Percentiles rank a stretch among this genome's conserved stretches.
phyloP scores from a whole-genome alignment of 768 basidiomycete genomes.

The Kwoniella sp. region DNA sequence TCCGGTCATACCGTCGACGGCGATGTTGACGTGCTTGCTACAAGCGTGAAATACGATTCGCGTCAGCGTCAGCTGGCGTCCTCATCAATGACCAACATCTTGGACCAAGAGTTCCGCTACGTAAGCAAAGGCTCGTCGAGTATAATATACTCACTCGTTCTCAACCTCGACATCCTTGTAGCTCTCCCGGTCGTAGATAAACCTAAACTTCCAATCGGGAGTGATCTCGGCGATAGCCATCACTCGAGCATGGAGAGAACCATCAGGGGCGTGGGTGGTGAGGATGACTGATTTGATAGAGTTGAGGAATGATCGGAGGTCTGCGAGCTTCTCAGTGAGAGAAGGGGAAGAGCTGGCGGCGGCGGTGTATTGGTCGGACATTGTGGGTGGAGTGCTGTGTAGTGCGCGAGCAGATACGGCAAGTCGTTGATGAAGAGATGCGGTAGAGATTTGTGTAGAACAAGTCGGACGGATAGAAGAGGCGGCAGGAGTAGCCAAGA shows the following conservation, averaged over 20 bases:
- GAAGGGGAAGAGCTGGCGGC: conserved; percentile 57
- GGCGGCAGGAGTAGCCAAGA: neutral
- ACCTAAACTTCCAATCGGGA: conserved; percentile 54
- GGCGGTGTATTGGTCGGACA: conserved; percentile 68
- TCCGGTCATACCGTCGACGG: conserved; percentile 65
- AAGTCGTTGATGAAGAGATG: neutral
- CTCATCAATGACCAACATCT: too few species aligned
- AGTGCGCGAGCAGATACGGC: conserved; percentile 15
- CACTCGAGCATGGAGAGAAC: conserved; percentile 74
- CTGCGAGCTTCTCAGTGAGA: conserved; percentile 61
- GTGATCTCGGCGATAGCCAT: conserved; percentile 70
- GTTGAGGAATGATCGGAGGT: conserved; percentile 68
- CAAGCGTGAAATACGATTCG: neutral
- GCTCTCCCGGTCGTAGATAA: conserved; percentile 50
- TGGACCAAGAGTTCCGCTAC: too few species aligned
- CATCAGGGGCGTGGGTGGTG: conserved; percentile 69
- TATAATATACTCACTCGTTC: conserved; percentile 50
- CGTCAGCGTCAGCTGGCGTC: conserved; percentile 7
- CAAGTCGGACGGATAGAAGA: neutral
- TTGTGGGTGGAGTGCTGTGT: conserved; percentile 33
- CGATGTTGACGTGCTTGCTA: conserved; percentile 76
- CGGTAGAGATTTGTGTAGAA: neutral
- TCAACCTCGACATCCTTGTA: conserved; percentile 48
- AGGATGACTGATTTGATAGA: conserved; percentile 72
- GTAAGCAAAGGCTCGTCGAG: too few species aligned